These are phyloP conservation scores for Ascochyta viciae-villosae DNA, from an alignment of 2,329 filamentous ascomycete genomes.

Conservation along the genomic window DNA sequence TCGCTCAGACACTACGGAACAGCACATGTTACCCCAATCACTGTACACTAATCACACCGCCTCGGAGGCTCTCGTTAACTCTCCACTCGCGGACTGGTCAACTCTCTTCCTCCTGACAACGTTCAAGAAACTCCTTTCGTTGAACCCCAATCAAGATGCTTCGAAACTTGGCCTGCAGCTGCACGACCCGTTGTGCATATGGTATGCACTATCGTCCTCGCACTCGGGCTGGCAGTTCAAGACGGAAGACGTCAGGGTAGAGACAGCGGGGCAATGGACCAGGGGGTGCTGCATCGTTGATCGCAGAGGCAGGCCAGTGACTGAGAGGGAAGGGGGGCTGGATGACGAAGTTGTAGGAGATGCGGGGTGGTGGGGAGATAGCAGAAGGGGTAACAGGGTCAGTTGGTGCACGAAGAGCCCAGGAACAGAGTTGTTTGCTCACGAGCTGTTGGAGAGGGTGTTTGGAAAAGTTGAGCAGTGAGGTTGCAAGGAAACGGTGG, in stretches of 20 bases:
- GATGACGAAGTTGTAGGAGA: constrained; percentile 68
- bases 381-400: constrained; percentile 78
- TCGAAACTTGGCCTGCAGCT: constrained; percentile 52
- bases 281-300: constrained; percentile 89
- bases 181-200: constrained; percentile 55
- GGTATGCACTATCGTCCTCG: constrained; percentile 40
- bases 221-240: constrained; percentile 46
- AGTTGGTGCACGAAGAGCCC: constrained; percentile 74
- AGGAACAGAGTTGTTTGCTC: constrained; percentile 71
- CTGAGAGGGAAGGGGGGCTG: constrained; percentile 41
- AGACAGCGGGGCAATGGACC: constrained; percentile 94
- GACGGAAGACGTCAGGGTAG: constrained; percentile 82
- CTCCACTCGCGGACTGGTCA: constrained; percentile 56
- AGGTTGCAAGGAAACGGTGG: background rate
- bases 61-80: constrained; percentile 36
- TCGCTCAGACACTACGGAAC: constrained; percentile 53
- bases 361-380: constrained; percentile 76
- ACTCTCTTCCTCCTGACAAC: constrained; percentile 55
- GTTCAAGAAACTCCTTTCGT: constrained; percentile 53
- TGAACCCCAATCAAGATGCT: constrained; percentile 46
- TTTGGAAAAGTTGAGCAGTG: constrained; percentile 56
- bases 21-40: constrained; percentile 52
- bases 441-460: constrained; percentile 69
- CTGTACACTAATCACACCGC: constrained; percentile 44
- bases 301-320: constrained; percentile 66